Base-by-base conservation (phyloP, 75 land plant genomes). In the Pinus albicaulis region DNA sequence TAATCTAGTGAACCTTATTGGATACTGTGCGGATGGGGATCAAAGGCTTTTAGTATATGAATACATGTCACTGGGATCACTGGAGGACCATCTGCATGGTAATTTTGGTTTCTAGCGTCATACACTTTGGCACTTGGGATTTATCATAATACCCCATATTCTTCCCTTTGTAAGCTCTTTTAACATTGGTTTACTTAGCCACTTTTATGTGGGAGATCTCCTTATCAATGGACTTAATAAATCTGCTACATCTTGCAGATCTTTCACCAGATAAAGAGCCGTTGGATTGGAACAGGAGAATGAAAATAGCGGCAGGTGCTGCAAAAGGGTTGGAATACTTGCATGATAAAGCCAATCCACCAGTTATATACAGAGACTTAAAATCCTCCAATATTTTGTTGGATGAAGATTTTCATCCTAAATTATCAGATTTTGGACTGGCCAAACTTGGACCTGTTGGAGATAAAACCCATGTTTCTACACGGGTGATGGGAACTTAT, bases 71-170 rank as follows among this genome's bases (percentile, higher is more conserved):
- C 59, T 78, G 48, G 87, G 87, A 24, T 85, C 86, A 24, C 61
- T 85, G 59, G 87, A 85, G 70, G 87, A 85, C 83, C 87, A 85
- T 75, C 61, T 85, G 38, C 83, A 85, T 85, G 87, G 87, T 85
- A 48, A 48, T 48, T 48, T 48, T 10, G 53, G 11, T 48, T 48
- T 48, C 53, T 48, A 48, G 53, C 53, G 3, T 48, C 11, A 12
- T 48, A 48, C 53, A 10, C 10, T 48, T 48, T 48, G 53, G 53
- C 53, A 48, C 2, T 48, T 10, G 53, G 53, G 12, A 48, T 48
- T 48, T 48, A 48, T 11, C 12, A 48, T 48, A 48, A 48, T 48
- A 48, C 53, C 12, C 12, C 53, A 48, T 11, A 12, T 48, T 48
- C 11, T 48, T 48, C 53, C 53, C 11, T 48, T 48, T 48, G 2